Evolutionary conservation across 2,329 filamentous ascomycete species (phyloP), one percentile per base, ranked within the genome.

Genomic region (Karstenula rhodostoma): DNA sequence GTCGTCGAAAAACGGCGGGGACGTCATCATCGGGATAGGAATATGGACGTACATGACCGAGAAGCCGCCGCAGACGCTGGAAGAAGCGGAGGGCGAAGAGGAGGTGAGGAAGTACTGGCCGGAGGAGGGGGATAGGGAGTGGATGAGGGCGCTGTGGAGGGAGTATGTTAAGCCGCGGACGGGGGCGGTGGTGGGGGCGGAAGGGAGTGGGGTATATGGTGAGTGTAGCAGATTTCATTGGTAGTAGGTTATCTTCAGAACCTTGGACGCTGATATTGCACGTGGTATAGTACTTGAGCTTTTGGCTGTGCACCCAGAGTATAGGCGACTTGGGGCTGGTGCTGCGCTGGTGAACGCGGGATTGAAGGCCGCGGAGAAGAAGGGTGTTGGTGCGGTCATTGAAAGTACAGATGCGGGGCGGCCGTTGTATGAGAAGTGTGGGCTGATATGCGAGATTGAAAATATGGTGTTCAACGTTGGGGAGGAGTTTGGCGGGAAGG

Each of bases 321-420:
- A 57, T 47, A 60, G 65, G 58, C 64, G 60, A 35, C 52, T 61
- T 17, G 66, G 66, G 35, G 66, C 62, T 13, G 66, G 66, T 13
- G 51, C 51, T 27, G 53, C 58, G 37, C 60, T 67, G 23, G 62
- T 67, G 9, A 54, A 53, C 19, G 67, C 62, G 64, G 66, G 66
- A 29, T 56, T 63, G 3, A 47, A 57, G 27, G 57, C 55, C 17
- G 66, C 66, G 3, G 66, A 68, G 58, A 59, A 59, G 27, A 46
- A 57, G 37, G 52, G 58, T 27, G 22, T 64, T 8, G 58, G 59
- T 53, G 64, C 63, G 6, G 56, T 66, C 8, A 57, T 66, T 23
- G 63, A 66, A 25, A 59, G 58, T n/a, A 66, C 63, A 9, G 52
- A 51, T 42, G 59, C 57, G 25, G 63, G 35, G 42, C 43, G 61